Percentiles rank a stretch among this genome's conserved stretches.
Conservation (phyloP, 768 basidiomycete species). For the Lactarius vividus region DNA sequence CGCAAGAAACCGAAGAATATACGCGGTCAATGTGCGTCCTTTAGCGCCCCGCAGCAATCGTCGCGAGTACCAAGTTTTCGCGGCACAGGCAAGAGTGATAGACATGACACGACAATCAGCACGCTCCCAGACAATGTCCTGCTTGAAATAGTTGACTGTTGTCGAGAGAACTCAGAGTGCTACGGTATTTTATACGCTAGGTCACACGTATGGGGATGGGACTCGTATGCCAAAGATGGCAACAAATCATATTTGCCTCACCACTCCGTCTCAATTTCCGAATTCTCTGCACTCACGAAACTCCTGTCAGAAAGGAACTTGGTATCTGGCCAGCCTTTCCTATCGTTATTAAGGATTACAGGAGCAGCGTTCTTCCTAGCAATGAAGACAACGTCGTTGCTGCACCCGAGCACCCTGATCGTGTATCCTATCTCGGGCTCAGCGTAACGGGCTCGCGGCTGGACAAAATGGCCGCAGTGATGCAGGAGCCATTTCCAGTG, state of each 20-base stretch:
- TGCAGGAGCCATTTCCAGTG: background rate
- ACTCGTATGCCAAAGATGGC: background rate
- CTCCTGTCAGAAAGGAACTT: background rate
- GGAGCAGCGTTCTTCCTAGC: no score
- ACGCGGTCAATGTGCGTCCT: background rate
- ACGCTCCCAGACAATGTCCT: background rate
- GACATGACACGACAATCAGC: background rate
- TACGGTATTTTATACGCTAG: no score
- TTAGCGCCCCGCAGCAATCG: background rate
- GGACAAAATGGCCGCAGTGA: background rate
- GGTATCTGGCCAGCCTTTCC: background rate
- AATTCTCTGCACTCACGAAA: background rate
- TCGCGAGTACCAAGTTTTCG: background rate
- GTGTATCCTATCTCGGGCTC: background rate
- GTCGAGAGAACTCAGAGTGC: fast-evolving
- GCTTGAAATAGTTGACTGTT: background rate
- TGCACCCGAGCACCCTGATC: background rate
- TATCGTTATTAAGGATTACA: background rate
- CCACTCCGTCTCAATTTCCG: background rate
- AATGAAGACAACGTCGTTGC: background rate
- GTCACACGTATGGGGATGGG: no score
- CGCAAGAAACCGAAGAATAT: background rate
- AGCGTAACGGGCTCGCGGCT: background rate
- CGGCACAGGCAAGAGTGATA: no score
- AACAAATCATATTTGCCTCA: background rate